Evolutionary conservation across 352 stramenopile genomes (phyloP), one percentile per base, ranked within the genome.

Genomic region (Phytopythium helicoides): DNA sequence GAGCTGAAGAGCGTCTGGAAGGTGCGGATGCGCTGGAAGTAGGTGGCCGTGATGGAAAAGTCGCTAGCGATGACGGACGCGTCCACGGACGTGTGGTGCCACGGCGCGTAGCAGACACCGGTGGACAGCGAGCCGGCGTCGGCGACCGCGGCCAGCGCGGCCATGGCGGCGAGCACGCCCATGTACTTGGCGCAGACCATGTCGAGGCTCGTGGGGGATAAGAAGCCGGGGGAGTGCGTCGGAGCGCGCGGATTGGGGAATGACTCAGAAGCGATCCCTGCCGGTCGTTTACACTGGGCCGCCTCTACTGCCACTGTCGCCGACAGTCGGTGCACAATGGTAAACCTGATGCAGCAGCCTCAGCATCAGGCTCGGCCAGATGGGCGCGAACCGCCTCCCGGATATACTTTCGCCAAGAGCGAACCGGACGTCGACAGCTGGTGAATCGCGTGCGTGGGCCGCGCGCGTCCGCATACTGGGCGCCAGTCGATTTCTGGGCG

Each of bases 1-100:
- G 58, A 54, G 53, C 54, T 67, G 50, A 89, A 86, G 38, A 62
- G 62, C 28, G 73, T 68, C 61, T 91, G 71, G 68, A 78, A 93
- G 39, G 82, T 89, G 51, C 82, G 82, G 33, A 93, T 71, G 48
- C 62, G 64, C 31, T 61, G 62, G 61, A 90, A 92, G 58, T 73
- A 63, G 63, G 74, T 34, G 28, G 48, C 57, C 9, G 81, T 60
- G 49, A 68, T 52, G 14, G 51, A 16, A 11, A 85, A 56, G 48
- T 85, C 71, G 5, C 47, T 33, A 23, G 52, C 28, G 9, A 85
- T 38, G 1, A 74, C 42, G 11, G 76, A 64, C 18, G 58, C 12
- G 4, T 44, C 70, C 26, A 87, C 74, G 9, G 33, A 50, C 2
- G 19, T 0, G 56, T 81, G 64, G 67, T 80, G 72, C 76, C 80